Evolutionary conservation across 257 asterid species (phyloP).

Genomic region (Schizonepeta tenuifolia): DNA sequence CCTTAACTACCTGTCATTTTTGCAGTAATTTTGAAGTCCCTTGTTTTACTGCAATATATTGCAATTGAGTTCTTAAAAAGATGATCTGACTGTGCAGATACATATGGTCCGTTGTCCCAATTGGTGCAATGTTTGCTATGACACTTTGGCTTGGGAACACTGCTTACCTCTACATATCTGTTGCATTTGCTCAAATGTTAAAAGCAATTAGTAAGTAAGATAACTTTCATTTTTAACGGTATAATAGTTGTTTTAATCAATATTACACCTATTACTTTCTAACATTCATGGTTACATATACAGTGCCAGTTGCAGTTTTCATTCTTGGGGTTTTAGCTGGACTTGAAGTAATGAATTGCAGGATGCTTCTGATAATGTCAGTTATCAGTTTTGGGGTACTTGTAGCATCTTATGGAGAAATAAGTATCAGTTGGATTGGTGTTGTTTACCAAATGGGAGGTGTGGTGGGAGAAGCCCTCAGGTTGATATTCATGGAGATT

Average conservation of each 20-base stretch:
- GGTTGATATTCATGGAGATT: conserved; percentile 95
- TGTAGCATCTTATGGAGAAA: conserved; percentile 95
- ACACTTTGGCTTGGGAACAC: conserved; percentile 99
- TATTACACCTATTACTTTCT: conserved; percentile 11
- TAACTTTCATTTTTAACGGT: background rate
- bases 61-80: conserved; percentile 6
- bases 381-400: conserved; percentile 91
- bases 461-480: conserved; percentile 95
- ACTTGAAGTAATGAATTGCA: conserved; percentile 88
- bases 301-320: conserved; percentile 99
- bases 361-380: conserved; percentile 96
- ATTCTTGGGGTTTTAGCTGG: conserved; percentile 95
- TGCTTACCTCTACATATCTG: conserved; percentile 97
- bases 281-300: conserved; percentile 36
- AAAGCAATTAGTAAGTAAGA: conserved; percentile 90
- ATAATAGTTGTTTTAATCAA: conserved; percentile 15
- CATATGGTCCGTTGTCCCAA: conserved; percentile 80
- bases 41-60: conserved; percentile 18
- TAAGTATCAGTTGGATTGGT: conserved; percentile 89
- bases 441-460: conserved; percentile 99
- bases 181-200: conserved; percentile 97
- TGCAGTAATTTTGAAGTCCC: conserved; percentile 2
- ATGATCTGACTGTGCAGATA: conserved; percentile 58
- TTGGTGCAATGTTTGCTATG: conserved; percentile 99
- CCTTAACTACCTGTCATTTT: background rate